Evolutionary conservation across 371 early-diverging fungal species (phyloP).

Genomic region (Blakeslea trispora): DNA sequence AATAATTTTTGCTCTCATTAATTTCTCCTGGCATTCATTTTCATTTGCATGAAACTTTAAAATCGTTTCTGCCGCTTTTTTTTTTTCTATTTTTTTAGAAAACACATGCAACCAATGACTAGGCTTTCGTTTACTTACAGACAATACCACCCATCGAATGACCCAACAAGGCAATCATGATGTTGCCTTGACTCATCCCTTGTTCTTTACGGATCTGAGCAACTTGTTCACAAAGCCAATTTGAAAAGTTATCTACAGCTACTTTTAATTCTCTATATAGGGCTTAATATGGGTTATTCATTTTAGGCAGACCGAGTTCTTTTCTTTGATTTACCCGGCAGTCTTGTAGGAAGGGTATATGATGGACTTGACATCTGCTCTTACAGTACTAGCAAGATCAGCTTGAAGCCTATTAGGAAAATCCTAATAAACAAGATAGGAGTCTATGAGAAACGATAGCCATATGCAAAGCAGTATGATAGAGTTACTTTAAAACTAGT

Average conservation of each 20-base stretch:
- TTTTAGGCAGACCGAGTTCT: too few species aligned
- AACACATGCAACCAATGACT: background rate
- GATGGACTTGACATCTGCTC: slow-evolving; percentile 50
- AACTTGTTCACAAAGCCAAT: slow-evolving; percentile 53
- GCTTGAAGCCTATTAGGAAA: slow-evolving; percentile 61
- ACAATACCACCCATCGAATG: slow-evolving; percentile 72
- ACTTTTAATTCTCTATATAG: slow-evolving; percentile 31
- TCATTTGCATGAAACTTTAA: slow-evolving; percentile 29
- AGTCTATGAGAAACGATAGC: background rate
- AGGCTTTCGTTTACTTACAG: slow-evolving; percentile 38
- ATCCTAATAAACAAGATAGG: slow-evolving; percentile 36
- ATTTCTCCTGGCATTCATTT: slow-evolving; percentile 12
- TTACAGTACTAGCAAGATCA: slow-evolving; percentile 44
- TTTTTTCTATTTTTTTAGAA: background rate
- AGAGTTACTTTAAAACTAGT: slow-evolving; percentile 42
- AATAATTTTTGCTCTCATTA: slow-evolving; percentile 40
- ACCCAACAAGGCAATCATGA: slow-evolving; percentile 46
- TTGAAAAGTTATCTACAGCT: slow-evolving; percentile 49
- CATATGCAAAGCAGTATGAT: background rate
- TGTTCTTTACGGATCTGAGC: slow-evolving; percentile 27
- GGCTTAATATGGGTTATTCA: too few species aligned
- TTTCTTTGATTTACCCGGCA: slow-evolving; percentile 58
- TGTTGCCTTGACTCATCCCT: slow-evolving; percentile 31
- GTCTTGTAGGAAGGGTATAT: slow-evolving; percentile 66
- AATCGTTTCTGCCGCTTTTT: slow-evolving; percentile 61